Evolutionary conservation across 306 rosid species (phyloP).

Genomic region (Alnus glutinosa): DNA sequence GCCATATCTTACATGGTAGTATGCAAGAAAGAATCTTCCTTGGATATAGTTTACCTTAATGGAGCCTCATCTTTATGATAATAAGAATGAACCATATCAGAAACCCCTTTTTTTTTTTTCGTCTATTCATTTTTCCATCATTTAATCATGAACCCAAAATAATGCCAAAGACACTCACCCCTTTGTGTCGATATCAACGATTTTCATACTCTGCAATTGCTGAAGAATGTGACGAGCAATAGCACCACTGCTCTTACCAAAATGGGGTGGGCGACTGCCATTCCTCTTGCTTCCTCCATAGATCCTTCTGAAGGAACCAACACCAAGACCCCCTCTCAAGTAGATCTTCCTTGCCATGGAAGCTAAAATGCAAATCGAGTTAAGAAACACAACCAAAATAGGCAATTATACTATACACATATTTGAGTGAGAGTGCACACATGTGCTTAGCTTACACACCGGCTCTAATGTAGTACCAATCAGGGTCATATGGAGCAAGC

Average conservation of each 20-base stretch:
- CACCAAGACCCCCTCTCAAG: conserved; percentile 83
- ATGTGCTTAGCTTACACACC: conserved; percentile 36
- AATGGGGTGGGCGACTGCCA: conserved; percentile 79
- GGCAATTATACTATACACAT: too few relatives aligned
- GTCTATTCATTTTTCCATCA: not conserved
- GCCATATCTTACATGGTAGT: too few relatives aligned
- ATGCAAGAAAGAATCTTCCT: too few relatives aligned
- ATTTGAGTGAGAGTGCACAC: too few relatives aligned
- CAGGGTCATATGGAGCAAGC: conserved; percentile 75
- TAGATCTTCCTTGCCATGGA: conserved; percentile 83
- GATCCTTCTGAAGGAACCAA: conserved; percentile 67
- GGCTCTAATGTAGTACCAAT: conserved; percentile 72
- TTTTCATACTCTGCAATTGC: conserved; percentile 55
- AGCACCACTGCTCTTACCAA: conserved; percentile 73
- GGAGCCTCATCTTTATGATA: too few relatives aligned
- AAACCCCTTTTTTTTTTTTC: not conserved
- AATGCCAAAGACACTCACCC: conserved; percentile 44
- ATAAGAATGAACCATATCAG: not conserved
- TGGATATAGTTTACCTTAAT: too few relatives aligned
- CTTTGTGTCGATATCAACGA: conserved; percentile 55
- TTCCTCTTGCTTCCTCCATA: conserved; percentile 84
- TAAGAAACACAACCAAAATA: too few relatives aligned
- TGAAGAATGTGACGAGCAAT: conserved; percentile 68
- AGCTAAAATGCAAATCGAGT: conserved; percentile 30
- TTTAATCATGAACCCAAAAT: not conserved